Conservation (phyloP, 192 early-diverging fungal genomes). For the Coemansia umbellata region DNA sequence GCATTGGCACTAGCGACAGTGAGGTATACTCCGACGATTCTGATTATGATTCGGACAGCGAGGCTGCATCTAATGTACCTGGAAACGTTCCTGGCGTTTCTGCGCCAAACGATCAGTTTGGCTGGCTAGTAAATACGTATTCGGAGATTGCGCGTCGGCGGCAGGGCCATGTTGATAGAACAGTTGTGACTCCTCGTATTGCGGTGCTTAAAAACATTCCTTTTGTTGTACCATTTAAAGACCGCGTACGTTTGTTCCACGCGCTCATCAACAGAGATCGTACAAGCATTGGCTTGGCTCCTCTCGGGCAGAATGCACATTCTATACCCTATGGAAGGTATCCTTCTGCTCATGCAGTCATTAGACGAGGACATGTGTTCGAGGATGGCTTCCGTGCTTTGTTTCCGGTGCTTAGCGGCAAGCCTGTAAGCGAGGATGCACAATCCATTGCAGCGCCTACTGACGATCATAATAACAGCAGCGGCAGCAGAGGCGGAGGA, state of each 20-base stretch:
- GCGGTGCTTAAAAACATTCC: constrained; percentile 77
- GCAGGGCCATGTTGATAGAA: constrained; percentile 10
- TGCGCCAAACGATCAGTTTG: constrained; percentile 30
- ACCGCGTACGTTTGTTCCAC: constrained; percentile 81
- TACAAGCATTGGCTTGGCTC: constrained; percentile 14
- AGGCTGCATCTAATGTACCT: neutral
- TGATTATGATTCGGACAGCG: constrained; percentile 16
- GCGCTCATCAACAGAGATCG: constrained; percentile 69
- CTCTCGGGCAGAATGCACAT: neutral
- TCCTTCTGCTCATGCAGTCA: constrained; percentile 42
- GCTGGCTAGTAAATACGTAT: constrained; percentile 53
- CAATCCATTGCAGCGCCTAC: neutral
- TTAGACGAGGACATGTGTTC: constrained; percentile 78
- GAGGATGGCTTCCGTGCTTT: constrained; percentile 84
- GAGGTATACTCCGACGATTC: constrained; percentile 2
- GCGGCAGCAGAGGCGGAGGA: neutral
- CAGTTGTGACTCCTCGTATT: constrained; percentile 34
- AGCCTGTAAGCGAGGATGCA: neutral
- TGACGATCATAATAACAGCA: too few relatives aligned
- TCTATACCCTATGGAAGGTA: constrained; percentile 4
- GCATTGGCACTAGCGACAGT: neutral
- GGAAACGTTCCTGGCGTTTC: neutral
- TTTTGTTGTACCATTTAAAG: constrained; percentile 89
- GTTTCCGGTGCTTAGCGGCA: constrained; percentile 52
- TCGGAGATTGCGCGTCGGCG: constrained; percentile 37